Evolutionary conservation across 306 rosid species (phyloP), one percentile per base, ranked within the genome.

Genomic region (Phaseolus lunatus): DNA sequence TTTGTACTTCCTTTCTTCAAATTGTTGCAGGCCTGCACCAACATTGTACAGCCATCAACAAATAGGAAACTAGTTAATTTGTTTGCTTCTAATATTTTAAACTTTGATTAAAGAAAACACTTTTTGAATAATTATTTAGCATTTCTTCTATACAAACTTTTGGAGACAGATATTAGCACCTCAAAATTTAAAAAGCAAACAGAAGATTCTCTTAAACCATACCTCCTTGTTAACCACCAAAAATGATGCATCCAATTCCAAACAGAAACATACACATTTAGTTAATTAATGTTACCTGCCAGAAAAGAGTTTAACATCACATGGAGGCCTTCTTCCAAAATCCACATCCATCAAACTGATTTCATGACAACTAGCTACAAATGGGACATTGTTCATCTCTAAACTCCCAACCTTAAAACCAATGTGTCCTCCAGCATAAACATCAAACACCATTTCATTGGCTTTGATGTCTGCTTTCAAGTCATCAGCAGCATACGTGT

Each of bases 341-440:
- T 79, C 86, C n/a, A 88, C 79, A 49, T 84, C 88, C 39, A 2
- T 39, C 27, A n/a, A 61, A 41, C 76, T 81, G 72, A 81, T 80
- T 52, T 62, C 70, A 67, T 11, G 78, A 22, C 70, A 84, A 26
- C 58, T 13, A 16, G 76, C 33, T 4, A 47, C 76, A 76, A 85
- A 88, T 1, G 79, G 81, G 2, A 82, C 77, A 16, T 65, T 76
- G 7, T 19, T 59, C 64, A 86, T 59, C 0, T 54, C 15, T 43
- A 84, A 12, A 8, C 41, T 66, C 5, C 78, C 85, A 31, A 78
- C 12, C 16, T 76, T n/a, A 41, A 88, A 33, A 23, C 86, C 86
- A 81, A 88, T 63, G 0, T 65, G 41, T 0, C 92, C 90, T 7
- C 24, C 58, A 1, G 77, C 7, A 35, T 10, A 69, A 14, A 88